Conservation (phyloP, 2,329 filamentous ascomycete species). For the Fusarium ramigenum region DNA sequence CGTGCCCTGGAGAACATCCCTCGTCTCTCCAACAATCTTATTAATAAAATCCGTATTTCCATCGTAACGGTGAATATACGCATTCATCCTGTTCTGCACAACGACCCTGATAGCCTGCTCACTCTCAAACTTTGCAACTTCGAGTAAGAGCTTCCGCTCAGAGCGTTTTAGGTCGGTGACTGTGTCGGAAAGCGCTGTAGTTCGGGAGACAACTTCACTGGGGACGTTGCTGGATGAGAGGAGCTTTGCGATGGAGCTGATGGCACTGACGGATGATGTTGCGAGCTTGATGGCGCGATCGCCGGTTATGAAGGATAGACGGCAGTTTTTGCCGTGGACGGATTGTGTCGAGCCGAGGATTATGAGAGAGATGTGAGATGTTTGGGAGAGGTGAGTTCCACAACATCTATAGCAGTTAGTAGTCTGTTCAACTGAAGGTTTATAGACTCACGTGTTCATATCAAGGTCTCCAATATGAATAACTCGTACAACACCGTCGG, state of each 20-base stretch:
- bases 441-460: constrained; percentile 40
- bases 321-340: constrained; percentile 46
- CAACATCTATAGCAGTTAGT: constrained; percentile 38
- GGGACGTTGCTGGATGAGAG: constrained; percentile 39
- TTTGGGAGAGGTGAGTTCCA: constrained; percentile 45
- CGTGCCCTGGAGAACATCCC: constrained; percentile 24
- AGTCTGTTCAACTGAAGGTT: rapidly evolving
- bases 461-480: constrained; percentile 45
- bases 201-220: constrained; percentile 31
- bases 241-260: constrained; percentile 39
- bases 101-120: constrained; percentile 27
- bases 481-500: constrained; percentile 42
- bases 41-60: constrained; percentile 46
- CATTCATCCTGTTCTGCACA: constrained; percentile 30
- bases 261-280: constrained; percentile 33
- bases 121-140: constrained; percentile 44
- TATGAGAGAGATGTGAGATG: constrained; percentile 45
- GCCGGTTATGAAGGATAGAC: constrained; percentile 43
- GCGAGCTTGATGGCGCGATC: constrained; percentile 43
- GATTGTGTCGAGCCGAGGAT: constrained; percentile 42
- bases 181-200: constrained; percentile 21
- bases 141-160: constrained; percentile 43
- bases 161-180: constrained; percentile 33
- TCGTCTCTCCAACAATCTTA: constrained; percentile 38
- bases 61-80: constrained; percentile 39